phyloP scores from a whole-genome alignment of 305 asterid genomes.

The Rubia tinctorum region DNA sequence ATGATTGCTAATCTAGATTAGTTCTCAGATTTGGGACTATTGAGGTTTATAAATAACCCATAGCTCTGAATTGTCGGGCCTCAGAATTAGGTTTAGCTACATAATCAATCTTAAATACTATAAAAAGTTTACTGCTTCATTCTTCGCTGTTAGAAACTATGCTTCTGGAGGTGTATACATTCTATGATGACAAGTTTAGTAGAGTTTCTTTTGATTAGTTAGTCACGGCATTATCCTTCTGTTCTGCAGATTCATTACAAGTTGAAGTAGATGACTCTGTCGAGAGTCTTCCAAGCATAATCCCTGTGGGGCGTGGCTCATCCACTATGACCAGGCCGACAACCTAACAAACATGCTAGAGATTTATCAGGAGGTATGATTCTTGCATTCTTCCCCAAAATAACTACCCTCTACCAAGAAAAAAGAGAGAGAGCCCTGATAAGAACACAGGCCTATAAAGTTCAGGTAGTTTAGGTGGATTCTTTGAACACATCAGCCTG shows the following conservation, averaged over 20 bases:
- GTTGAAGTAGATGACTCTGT: constrained; percentile 60
- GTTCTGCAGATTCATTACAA: constrained; percentile 39
- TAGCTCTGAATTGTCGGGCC: background rate
- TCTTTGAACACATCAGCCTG: background rate
- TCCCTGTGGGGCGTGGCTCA: constrained; percentile 90
- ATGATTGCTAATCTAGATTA: background rate
- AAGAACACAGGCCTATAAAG: background rate
- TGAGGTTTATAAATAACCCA: background rate
- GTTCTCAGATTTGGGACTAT: background rate
- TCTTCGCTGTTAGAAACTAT: background rate
- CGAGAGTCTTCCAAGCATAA: constrained; percentile 56
- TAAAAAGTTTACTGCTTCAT: background rate
- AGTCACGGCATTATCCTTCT: too few species aligned
- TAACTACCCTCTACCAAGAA: background rate
- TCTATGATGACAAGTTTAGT: background rate
- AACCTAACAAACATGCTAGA: constrained; percentile 34
- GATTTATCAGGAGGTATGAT: constrained; percentile 8
- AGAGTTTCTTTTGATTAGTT: background rate
- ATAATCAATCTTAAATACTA: background rate
- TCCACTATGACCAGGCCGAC: constrained; percentile 94
- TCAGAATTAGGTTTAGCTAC: background rate
- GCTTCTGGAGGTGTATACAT: background rate
- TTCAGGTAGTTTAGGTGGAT: too few species aligned
- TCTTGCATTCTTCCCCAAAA: background rate
- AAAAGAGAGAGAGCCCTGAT: too few species aligned